Evolutionary conservation across 2,329 filamentous ascomycete species (phyloP).

Genomic region (Coniosporium uncinatum): DNA sequence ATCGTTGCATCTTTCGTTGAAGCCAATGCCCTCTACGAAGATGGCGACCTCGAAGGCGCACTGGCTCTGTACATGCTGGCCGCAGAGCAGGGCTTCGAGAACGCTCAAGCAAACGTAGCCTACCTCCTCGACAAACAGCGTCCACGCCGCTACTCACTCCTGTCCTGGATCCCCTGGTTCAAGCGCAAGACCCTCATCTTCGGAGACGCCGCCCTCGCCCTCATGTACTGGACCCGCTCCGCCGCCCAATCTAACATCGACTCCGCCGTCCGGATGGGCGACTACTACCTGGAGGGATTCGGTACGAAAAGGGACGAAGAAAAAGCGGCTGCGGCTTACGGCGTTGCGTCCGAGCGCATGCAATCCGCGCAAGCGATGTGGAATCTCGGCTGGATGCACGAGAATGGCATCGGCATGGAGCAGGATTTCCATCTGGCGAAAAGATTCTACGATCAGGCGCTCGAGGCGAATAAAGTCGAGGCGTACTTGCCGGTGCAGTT

Average conservation of each 20-base stretch:
- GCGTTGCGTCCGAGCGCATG: slow-evolving; percentile 69
- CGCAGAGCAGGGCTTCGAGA: slow-evolving; percentile 89
- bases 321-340: slow-evolving; percentile 91
- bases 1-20: slow-evolving; percentile 78
- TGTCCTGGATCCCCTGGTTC: slow-evolving; percentile 35
- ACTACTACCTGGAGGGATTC: slow-evolving; percentile 87
- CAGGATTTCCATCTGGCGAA: slow-evolving; percentile 98
- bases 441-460: slow-evolving; percentile 87
- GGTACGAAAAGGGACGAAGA: slow-evolving; percentile 64
- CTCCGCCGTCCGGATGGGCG: slow-evolving; percentile 95
- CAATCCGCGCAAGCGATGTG: slow-evolving; percentile 93
- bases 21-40: slow-evolving; percentile 76
- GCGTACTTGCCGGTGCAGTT: slow-evolving; percentile 91
- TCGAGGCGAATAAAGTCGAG: slow-evolving; percentile 80
- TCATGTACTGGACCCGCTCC: slow-evolving; percentile 94
- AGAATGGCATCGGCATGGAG: slow-evolving; percentile 87
- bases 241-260: slow-evolving; percentile 92
- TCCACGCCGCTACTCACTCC: slow-evolving; percentile 14
- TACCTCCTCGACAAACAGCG: slow-evolving; percentile 70
- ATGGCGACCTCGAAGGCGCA: slow-evolving; percentile 74
- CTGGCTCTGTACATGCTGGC: slow-evolving; percentile 80
- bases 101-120: slow-evolving; percentile 84
- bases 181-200: slow-evolving; percentile 33
- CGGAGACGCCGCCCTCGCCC: slow-evolving; percentile 59
- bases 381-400: slow-evolving; percentile 99